A percentile compares a stretch with the other conserved stretches of the same genome.
phyloP scores from a whole-genome alignment of 129 eudicot genomes.

The Apium graveolens region DNA sequence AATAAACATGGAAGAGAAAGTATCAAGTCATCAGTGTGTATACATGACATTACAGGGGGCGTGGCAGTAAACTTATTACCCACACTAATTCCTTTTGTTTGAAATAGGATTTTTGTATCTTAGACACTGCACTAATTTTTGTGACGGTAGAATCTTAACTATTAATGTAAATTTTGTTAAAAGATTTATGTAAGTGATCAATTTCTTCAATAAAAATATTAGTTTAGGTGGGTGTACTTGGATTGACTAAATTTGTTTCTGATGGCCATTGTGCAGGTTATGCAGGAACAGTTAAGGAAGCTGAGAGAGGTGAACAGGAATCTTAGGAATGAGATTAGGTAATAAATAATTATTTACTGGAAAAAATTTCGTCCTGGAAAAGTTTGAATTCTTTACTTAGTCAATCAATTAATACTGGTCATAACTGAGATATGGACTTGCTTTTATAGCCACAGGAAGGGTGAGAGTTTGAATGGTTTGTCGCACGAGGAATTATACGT shows the following conservation, averaged over 20 bases:
- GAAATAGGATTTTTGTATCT: neutral
- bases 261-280: constrained; percentile 30
- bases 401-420: neutral
- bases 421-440: neutral
- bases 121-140: neutral
- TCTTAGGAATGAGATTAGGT: constrained; percentile 68
- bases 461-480: constrained; percentile 60
- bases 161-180: neutral
- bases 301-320: constrained; percentile 62
- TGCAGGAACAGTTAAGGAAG: constrained; percentile 71
- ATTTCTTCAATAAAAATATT: neutral
- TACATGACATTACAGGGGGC: neutral
- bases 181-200: neutral
- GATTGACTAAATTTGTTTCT: neutral
- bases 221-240: neutral
- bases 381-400: neutral
- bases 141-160: neutral
- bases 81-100: neutral
- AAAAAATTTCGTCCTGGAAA: neutral
- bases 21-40: no score
- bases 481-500: constrained; percentile 43
- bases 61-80: neutral
- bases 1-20: no score
- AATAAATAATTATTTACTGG: neutral
- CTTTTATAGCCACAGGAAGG: constrained; percentile 62